A percentile compares a stretch with the other conserved stretches of the same genome.
Conservation (phyloP, 768 basidiomycete genomes). For the Nidularia sp. region DNA sequence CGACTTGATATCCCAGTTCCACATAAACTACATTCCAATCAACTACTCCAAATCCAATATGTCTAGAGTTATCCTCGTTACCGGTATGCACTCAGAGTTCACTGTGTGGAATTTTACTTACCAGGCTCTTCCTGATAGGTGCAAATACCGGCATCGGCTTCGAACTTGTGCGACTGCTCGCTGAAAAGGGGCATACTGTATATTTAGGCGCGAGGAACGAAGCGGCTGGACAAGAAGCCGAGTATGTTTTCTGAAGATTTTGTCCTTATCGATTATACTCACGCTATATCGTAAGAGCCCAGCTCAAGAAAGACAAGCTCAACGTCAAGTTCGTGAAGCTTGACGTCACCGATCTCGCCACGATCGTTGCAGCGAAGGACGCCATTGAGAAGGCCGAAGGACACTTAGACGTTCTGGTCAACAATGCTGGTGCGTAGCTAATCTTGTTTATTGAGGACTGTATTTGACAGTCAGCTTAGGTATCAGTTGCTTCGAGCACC, state of each 20-base stretch:
- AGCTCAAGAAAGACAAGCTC: slow-evolving; percentile 25
- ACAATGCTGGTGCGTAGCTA: slow-evolving; percentile 16
- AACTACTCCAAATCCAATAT: slow-evolving; percentile 4
- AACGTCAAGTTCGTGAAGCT: slow-evolving; percentile 31
- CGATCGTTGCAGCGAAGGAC: slow-evolving; percentile 28
- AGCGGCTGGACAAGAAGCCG: slow-evolving; percentile 31
- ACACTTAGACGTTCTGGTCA: slow-evolving; percentile 39
- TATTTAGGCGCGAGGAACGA: slow-evolving; percentile 40
- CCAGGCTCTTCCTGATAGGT: slow-evolving; percentile 16
- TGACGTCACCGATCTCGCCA: slow-evolving; percentile 30
- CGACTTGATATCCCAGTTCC: too few species aligned
- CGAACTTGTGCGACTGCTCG: slow-evolving; percentile 37
- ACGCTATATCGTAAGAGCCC: slow-evolving; percentile 11
- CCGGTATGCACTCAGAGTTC: slow-evolving; percentile 17
- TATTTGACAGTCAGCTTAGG: slow-evolving; percentile 6
- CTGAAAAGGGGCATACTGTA: slow-evolving; percentile 37
- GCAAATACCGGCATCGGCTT: slow-evolving; percentile 43
- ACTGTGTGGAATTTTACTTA: neutral
- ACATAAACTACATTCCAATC: too few species aligned
- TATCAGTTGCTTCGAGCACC: slow-evolving; percentile 18
- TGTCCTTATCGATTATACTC: neutral
- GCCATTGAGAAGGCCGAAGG: slow-evolving; percentile 34
- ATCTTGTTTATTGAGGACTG: neutral
- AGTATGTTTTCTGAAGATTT: slow-evolving; percentile 18
- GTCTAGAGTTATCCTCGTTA: slow-evolving; percentile 35